A percentile compares a stretch with the other conserved stretches of the same genome.
Evolutionary conservation across 1,139 yeast species (phyloP).

Genomic region (Pneumocystis jirovecii): DNA sequence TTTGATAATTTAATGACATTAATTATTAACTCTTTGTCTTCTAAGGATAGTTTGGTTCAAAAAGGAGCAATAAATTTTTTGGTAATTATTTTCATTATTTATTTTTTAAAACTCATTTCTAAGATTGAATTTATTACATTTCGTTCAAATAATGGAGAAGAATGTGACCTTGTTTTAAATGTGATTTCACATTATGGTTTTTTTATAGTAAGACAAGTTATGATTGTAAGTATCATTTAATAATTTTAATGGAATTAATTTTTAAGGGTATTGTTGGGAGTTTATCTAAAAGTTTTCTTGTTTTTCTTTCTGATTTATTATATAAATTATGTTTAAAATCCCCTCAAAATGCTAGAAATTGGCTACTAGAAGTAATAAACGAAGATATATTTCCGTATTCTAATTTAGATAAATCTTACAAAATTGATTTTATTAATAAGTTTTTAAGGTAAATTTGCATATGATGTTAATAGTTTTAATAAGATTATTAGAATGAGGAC

Average conservation of each 20-base stretch:
- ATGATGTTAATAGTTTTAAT: not conserved
- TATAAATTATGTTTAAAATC: not conserved
- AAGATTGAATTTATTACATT: not conserved
- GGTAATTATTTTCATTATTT: not conserved
- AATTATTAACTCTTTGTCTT: not conserved
- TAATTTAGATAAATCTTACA: not conserved
- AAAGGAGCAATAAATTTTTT: not conserved
- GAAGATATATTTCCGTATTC: not conserved
- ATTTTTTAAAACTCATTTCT: not conserved
- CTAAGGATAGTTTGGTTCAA: not conserved
- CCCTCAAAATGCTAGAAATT: not conserved
- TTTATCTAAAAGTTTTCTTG: not conserved
- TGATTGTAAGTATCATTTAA: not conserved
- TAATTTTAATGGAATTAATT: not conserved
- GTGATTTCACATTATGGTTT: not conserved
- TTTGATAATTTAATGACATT: not conserved
- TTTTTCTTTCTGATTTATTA: not conserved
- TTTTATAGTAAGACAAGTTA: not conserved
- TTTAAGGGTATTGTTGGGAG: not conserved
- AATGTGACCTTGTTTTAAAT: not conserved
- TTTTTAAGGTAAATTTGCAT: not conserved
- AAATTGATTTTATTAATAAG: not conserved
- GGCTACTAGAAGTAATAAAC: not conserved
- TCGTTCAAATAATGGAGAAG: not conserved
- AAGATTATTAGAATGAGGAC: not conserved